phyloP scores from a whole-genome alignment of 2,329 filamentous ascomycete genomes.

The Cucurbitaria berberidis region DNA sequence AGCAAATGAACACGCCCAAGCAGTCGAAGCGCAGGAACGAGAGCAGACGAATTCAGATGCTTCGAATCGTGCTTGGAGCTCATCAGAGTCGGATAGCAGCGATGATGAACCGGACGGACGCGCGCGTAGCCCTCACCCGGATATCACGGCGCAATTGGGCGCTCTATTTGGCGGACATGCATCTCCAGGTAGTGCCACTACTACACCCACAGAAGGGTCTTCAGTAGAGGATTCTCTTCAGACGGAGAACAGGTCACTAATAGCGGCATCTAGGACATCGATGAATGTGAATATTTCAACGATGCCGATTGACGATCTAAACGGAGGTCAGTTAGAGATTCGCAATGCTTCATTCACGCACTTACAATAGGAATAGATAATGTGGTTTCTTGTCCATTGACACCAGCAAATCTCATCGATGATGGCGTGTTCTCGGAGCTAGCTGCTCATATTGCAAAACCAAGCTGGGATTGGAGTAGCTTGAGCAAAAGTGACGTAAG shows the following conservation, averaged over 20 bases:
- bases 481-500: background rate
- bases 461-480: background rate
- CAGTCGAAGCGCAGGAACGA: slow-evolving; percentile 1
- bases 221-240: no score
- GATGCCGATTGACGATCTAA: background rate
- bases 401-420: background rate
- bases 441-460: background rate
- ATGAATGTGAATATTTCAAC: background rate
- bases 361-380: background rate
- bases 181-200: background rate
- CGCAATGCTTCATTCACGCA: no score
- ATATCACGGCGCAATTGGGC: background rate
- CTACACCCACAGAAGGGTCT: no score
- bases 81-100: background rate
- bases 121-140: background rate
- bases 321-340: background rate
- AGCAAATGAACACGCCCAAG: slow-evolving; percentile 18
- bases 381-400: background rate
- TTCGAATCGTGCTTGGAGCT: background rate
- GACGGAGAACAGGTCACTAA: background rate
- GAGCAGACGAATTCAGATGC: background rate
- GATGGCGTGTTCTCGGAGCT: background rate
- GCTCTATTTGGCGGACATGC: background rate
- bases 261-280: background rate
- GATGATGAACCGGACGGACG: background rate